Evolutionary conservation across 805 yeast species (phyloP), one percentile per base, ranked within the genome.

Genomic region (Hanseniaspora lindneri): DNA sequence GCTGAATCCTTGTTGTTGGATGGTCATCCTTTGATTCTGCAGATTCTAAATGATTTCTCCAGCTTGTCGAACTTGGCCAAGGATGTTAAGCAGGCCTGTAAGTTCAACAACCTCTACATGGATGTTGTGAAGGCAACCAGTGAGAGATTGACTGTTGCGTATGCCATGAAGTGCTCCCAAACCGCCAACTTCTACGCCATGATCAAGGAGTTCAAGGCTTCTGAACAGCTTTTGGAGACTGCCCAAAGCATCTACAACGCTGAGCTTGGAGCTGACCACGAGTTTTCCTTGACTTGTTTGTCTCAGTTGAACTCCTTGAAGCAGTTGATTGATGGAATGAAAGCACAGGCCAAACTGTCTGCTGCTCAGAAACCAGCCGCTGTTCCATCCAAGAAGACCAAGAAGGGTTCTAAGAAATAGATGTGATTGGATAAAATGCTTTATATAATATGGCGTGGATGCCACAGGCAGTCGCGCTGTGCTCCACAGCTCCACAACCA

Each of bases 161-260:
- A 80, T 24, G 95, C 79, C 20, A 69, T 76, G 53, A 67, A 82
- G 53, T 73, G 74, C 55, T 83, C 78, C 67, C 84, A 89, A 62
- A 61, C 73, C n/a, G 77, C 81, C 23, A 80, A 80, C 57, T 62
- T 77, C 39, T 71, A 76, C 44, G 74, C 80, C 29, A 64, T 74
- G 27, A 54, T 63, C 25, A 71, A 72, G 39, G 77, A 78, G 51
- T 71, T 72, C 56, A 68, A 70, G 44, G 74, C 68, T 21, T 79
- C 95, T 0, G 63, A 74, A 47, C 75, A 70, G 16, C 71, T 72
- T 50, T 75, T 80, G 56, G 66, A 71, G 17, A 67, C 65, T 37
- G 77, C 95, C 9, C 72, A 73, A 53, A 71, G 66, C 9, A 69
- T 75, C 17, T 83, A 83, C 67, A 69, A 68, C 50, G 64, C 63